phyloP scores from a whole-genome alignment of 192 early-diverging fungal species.

The Funneliformis mosseae region DNA sequence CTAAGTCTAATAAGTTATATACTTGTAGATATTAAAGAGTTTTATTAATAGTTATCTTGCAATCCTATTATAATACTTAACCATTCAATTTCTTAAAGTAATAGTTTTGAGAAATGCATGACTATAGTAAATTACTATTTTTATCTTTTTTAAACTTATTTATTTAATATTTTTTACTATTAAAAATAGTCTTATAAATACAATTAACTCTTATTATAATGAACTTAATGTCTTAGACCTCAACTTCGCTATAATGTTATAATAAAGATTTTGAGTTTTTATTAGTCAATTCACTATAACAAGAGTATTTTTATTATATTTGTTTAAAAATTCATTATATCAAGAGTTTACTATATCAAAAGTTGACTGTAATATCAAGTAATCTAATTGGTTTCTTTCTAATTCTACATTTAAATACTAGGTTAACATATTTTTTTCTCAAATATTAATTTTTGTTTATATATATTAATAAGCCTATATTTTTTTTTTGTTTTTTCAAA shows the following conservation, averaged over 20 bases:
- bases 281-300: too few relatives aligned
- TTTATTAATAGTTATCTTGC: constrained; percentile 17
- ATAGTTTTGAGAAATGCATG: neutral
- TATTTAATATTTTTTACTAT: constrained; percentile 26
- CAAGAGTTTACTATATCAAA: too few relatives aligned
- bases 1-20: constrained; percentile 12
- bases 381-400: constrained; percentile 18
- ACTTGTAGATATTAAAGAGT: constrained; percentile 13
- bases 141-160: constrained; percentile 14
- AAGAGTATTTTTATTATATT: too few relatives aligned
- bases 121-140: constrained; percentile 10
- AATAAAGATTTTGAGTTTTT: too few relatives aligned
- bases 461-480: neutral
- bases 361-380: constrained; percentile 1
- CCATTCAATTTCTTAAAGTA: constrained; percentile 24
- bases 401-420: constrained; percentile 8
- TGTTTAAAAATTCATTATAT: too few relatives aligned
- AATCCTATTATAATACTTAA: neutral
- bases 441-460: neutral
- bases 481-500: too few relatives aligned
- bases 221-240: too few relatives aligned
- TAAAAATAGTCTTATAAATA: constrained; percentile 2
- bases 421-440: neutral
- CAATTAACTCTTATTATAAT: too few relatives aligned
- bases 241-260: too few relatives aligned